Evolutionary conservation across 352 stramenopile genomes (phyloP), one percentile per base, ranked within the genome.

Genomic region (Globisporangium okanoganense): DNA sequence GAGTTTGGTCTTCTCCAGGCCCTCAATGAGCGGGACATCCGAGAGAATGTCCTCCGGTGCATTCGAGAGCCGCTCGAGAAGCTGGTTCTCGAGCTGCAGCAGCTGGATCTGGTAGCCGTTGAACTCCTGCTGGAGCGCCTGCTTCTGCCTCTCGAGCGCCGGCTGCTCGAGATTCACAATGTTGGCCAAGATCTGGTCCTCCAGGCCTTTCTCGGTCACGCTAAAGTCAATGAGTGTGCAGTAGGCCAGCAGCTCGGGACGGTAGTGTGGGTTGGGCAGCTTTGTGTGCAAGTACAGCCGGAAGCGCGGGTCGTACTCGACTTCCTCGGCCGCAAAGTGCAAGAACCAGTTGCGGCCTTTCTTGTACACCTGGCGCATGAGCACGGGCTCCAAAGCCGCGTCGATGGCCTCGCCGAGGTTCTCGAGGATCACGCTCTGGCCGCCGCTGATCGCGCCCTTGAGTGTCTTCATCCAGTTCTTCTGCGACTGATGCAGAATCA

Each of bases 221-320:
- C 94, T 97, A 53, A 98, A 98, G 67, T 98, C 95, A 55, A 98
- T 97, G 1, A 98, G 73, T 41, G 90, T 97, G 58, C 89, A 97
- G 58, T 97, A 94, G 25, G 92, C 89, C 16, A 94, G 68, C n/a
- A 98, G 82, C 61, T 98, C 92, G 0, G 92, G 92, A 1, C 84
- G 80, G 62, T 96, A 98, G 65, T 98, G 92, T 5, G 92, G 93
- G 36, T 98, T 98, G 1, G 87, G 85, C 1, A 97, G 69, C 52
- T 97, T 97, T 0, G 90, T 98, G 67, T 98, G 92, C 25, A 98
- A 53, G 49, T 80, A 97, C 16, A 98, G 62, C 1, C 85, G 72
- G 61, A 98, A 98, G 12, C 85, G 69, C 24, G 79, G 72, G 31
- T 97, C 82, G 49, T 94, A 97, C 67, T 96, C 88, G 31, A 97